Percentiles rank a stretch among this genome's conserved stretches.
Evolutionary conservation across 495 filamentous ascomycete species (phyloP).

Genomic region (Neurospora sp.): DNA sequence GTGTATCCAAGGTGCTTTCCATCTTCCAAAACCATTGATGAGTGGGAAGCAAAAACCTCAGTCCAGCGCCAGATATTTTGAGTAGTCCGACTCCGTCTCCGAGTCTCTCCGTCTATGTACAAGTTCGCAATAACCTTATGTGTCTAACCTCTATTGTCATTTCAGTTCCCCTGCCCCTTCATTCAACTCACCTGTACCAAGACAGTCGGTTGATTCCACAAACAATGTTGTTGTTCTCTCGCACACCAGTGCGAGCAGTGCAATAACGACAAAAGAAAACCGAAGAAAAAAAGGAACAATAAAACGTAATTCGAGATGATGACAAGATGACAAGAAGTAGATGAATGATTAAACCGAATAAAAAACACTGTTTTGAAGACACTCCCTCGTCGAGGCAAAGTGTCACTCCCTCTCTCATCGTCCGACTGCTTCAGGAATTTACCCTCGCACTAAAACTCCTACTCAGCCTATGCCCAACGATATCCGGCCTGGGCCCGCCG

Average conservation of each 20-base stretch:
- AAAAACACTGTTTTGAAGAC: background rate
- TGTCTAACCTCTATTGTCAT: background rate
- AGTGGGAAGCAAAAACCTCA: background rate
- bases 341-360: background rate
- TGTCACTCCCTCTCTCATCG: background rate
- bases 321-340: background rate
- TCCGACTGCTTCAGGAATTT: conserved; percentile 4
- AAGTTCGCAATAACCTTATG: background rate
- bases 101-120: background rate
- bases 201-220: background rate
- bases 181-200: background rate
- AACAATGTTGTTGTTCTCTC: background rate
- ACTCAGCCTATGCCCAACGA: background rate
- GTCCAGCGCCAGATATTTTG: background rate
- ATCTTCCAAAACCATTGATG: background rate
- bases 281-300: background rate
- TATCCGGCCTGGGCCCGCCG: background rate
- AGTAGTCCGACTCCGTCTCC: background rate
- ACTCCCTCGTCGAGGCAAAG: background rate
- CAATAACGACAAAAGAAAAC: background rate
- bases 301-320: background rate
- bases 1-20: background rate
- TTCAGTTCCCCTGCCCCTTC: background rate
- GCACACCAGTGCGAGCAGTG: background rate
- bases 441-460: conserved; percentile 10